Conservation (phyloP, 1,284 basidiomycete species). For the Wallemia mellicola region DNA sequence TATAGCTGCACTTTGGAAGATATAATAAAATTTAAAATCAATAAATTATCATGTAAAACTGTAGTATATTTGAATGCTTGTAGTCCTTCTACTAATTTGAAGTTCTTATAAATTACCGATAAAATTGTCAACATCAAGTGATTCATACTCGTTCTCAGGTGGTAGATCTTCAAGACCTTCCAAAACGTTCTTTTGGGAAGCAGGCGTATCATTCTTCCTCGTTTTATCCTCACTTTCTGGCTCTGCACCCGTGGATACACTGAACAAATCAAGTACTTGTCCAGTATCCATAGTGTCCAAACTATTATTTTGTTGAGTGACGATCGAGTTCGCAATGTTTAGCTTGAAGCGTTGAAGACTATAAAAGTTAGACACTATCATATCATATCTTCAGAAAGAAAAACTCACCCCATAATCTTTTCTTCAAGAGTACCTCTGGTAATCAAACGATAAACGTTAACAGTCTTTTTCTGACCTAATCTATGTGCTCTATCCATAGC, state of each 20-base stretch:
- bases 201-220: neutral
- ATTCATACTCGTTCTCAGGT: conserved; percentile 63
- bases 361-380: neutral
- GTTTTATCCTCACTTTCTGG: neutral
- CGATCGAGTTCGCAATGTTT: conserved; percentile 85
- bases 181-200: conserved; percentile 38
- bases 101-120: conserved; percentile 23
- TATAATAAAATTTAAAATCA: too few species aligned
- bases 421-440: conserved; percentile 93
- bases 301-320: conserved; percentile 88
- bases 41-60: too few species aligned
- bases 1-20: too few species aligned
- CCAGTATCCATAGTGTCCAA: conserved; percentile 89
- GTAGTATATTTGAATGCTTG: too few species aligned
- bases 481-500: conserved; percentile 98
- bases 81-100: too few species aligned
- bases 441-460: conserved; percentile 92
- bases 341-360: conserved; percentile 94
- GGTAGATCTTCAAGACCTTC: conserved; percentile 67
- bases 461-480: conserved; percentile 93
- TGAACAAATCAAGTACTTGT: conserved; percentile 80
- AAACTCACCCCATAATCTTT: conserved; percentile 89
- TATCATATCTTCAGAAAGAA: neutral
- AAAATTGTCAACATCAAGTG: conserved; percentile 52
- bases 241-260: conserved; percentile 39